Base-by-base conservation (phyloP, 768 basidiomycete genomes). In the Grammothele lineata region DNA sequence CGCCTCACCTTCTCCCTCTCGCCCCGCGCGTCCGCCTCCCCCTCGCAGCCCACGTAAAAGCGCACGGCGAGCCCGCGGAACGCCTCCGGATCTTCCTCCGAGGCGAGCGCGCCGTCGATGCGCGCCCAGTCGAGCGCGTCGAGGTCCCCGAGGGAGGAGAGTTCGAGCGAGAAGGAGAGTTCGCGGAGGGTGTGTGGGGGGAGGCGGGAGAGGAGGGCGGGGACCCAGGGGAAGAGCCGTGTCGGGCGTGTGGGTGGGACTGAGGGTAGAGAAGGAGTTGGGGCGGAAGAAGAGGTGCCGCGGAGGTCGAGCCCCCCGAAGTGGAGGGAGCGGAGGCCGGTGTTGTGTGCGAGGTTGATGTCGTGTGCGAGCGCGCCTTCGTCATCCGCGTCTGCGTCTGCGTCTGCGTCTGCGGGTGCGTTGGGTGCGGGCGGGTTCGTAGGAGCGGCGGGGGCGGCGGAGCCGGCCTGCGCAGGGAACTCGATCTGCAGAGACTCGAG, bases 261-360 rank as follows among this genome's bases (percentile, higher is more conserved):
- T n/a, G n/a, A n/a, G n/a, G n/a, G n/a, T n/a, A n/a, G n/a, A n/a
- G n/a, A n/a, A n/a, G n/a, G n/a, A n/a, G n/a, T n/a, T n/a, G n/a
- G n/a, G n/a, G n/a, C n/a, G n/a, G n/a, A n/a, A n/a, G n/a, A n/a
- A 51, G n/a, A n/a, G n/a, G n/a, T n/a, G n/a, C 8, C 57, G 17
- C 54, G 48, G 24, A 56, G 57, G 44, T 57, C 54, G 22, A 62
- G 58, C 30, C 61, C 58, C 30, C 61, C 56, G 32, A 62, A 62
- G 32, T 56, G 53, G 19, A 59, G 53, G 27, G 55, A 44, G 24
- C 57, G 58, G n/a, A 62, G 58, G 14, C 55, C 54, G 24, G 58
- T 59, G 54, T 62, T 62, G 43, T 57, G 53, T 15, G 51, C 51
- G n/a, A 62, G 56, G 47, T 53, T 56, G 6, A 62, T 50, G 33